Evolutionary conservation across 768 basidiomycete species (phyloP).

Genomic region (Phylloporus sp.): DNA sequence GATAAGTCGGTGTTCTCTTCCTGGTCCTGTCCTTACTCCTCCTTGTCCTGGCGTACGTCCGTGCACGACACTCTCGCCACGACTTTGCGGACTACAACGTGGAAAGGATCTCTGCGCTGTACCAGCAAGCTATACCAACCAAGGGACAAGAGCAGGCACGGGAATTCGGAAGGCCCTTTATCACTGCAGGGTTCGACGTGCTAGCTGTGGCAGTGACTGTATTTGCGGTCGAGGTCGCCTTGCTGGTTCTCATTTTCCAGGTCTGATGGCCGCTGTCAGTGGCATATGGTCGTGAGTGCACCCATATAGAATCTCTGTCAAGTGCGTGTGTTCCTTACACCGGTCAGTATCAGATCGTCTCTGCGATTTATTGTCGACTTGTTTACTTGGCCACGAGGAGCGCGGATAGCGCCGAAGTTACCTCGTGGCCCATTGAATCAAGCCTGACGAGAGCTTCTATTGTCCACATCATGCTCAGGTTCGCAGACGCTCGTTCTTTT

Average conservation of each 20-base stretch:
- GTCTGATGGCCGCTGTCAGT: constrained; percentile 20
- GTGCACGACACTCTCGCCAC: constrained; percentile 63
- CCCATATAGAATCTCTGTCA: not conserved
- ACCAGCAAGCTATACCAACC: constrained; percentile 45
- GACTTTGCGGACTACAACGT: constrained; percentile 68
- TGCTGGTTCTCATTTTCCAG: constrained; percentile 59
- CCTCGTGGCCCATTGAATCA: not conserved
- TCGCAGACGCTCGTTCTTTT: not conserved
- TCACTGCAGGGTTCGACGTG: constrained; percentile 78
- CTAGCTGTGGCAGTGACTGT: constrained; percentile 55
- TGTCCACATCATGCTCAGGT: not conserved
- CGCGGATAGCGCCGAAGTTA: not conserved
- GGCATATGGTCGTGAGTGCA: constrained; percentile 5
- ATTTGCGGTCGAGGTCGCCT: constrained; percentile 56
- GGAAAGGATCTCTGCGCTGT: constrained; percentile 24
- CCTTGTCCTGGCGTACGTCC: constrained; percentile 53
- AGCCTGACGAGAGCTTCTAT: constrained; percentile 6
- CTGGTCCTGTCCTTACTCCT: constrained; percentile 59
- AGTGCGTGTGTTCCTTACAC: not conserved
- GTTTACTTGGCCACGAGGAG: constrained; percentile 10
- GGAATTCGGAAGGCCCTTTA: constrained; percentile 72
- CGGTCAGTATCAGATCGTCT: constrained; percentile 9
- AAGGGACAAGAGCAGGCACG: constrained; percentile 58
- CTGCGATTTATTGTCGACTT: constrained; percentile 12
- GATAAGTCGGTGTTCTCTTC: constrained; percentile 57